A percentile compares a stretch with the other conserved stretches of the same genome.
These are phyloP conservation scores for Corniculantispora saksenae DNA, from an alignment of 2,329 filamentous ascomycete genomes.

Conservation along the genomic window DNA sequence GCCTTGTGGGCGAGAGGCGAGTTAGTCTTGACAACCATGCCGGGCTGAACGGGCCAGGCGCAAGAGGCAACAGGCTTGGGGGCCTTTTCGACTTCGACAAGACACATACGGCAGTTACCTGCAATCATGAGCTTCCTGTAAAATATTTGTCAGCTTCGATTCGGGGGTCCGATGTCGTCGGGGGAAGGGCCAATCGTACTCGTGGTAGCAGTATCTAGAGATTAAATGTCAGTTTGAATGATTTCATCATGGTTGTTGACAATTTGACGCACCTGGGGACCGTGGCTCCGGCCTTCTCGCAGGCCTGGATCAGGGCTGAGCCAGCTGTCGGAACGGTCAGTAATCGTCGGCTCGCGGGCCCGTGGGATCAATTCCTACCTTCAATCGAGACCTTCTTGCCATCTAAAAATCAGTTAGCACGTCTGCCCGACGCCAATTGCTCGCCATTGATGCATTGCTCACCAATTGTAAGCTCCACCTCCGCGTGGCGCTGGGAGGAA, in stretches of 20 bases:
- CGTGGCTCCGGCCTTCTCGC: slow-evolving; percentile 92
- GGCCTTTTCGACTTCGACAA: slow-evolving; percentile 94
- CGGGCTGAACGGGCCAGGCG: slow-evolving; percentile 96
- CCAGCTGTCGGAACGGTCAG: slow-evolving; percentile 67
- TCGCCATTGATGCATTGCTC: slow-evolving; percentile 30
- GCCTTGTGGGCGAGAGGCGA: slow-evolving; percentile 96
- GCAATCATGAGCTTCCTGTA: slow-evolving; percentile 94
- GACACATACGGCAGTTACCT: slow-evolving; percentile 98
- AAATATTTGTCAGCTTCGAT: slow-evolving; percentile 40
- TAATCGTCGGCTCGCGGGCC: slow-evolving; percentile 22
- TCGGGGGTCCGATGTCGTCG: slow-evolving; percentile 26
- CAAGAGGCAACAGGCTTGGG: slow-evolving; percentile 98
- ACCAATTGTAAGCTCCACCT: slow-evolving; percentile 98
- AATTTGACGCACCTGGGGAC: slow-evolving; percentile 70
- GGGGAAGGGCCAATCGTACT: slow-evolving; percentile 58
- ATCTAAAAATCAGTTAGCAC: slow-evolving; percentile 59
- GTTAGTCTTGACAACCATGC: slow-evolving; percentile 99
- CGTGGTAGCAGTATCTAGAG: slow-evolving; percentile 93
- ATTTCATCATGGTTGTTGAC: slow-evolving; percentile 2
- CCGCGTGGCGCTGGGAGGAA: slow-evolving; percentile 75
- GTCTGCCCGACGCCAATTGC: not conserved
- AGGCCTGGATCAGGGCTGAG: slow-evolving; percentile 96
- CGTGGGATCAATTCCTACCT: slow-evolving; percentile 58
- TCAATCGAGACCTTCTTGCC: slow-evolving; percentile 98
- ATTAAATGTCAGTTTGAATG: slow-evolving; percentile 27